These are phyloP conservation scores for Coemansia sp. DNA, from an alignment of 192 early-diverging fungal genomes.

Conservation along the genomic window DNA sequence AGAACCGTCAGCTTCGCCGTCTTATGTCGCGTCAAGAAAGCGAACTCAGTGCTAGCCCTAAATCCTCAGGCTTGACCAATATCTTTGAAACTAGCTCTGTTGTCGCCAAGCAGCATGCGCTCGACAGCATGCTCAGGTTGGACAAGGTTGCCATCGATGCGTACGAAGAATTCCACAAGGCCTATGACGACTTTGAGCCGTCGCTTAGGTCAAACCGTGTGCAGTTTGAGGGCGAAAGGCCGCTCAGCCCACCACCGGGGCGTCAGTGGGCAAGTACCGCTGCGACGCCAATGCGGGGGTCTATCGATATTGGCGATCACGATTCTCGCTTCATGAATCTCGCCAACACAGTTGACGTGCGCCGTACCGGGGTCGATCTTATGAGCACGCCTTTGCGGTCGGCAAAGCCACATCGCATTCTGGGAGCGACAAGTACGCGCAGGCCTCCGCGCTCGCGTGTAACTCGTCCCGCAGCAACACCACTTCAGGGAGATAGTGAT, in stretches of 20 bases:
- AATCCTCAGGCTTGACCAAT: slow-evolving; percentile 2
- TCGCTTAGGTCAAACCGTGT: slow-evolving; percentile 37
- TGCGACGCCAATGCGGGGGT: slow-evolving; percentile 27
- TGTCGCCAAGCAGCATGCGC: slow-evolving; percentile 16
- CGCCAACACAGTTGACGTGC: slow-evolving; percentile 25
- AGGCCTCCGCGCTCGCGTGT: slow-evolving; percentile 27
- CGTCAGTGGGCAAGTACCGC: slow-evolving; percentile 22
- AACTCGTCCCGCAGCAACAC: slow-evolving; percentile 12
- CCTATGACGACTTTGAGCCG: slow-evolving; percentile 47
- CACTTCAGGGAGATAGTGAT: slow-evolving; percentile 32
- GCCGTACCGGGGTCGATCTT: slow-evolving; percentile 42
- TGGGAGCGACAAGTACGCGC: slow-evolving; percentile 34
- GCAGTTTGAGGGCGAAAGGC: slow-evolving; percentile 45
- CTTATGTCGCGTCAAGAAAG: background rate
- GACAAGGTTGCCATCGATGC: slow-evolving; percentile 35
- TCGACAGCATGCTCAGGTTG: slow-evolving; percentile 14
- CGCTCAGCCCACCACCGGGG: slow-evolving; percentile 41
- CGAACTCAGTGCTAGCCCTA: background rate
- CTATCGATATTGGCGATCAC: slow-evolving; percentile 17
- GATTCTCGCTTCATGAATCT: slow-evolving; percentile 26
- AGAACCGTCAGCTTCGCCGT: slow-evolving; percentile 21
- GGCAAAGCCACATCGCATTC: slow-evolving; percentile 18
- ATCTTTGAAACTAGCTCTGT: slow-evolving; percentile 28
- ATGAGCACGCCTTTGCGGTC: slow-evolving; percentile 43
- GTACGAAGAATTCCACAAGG: slow-evolving; percentile 47